Base-by-base conservation (phyloP, 2,329 filamentous ascomycete genomes). In the Aspergillus floridensis region DNA sequence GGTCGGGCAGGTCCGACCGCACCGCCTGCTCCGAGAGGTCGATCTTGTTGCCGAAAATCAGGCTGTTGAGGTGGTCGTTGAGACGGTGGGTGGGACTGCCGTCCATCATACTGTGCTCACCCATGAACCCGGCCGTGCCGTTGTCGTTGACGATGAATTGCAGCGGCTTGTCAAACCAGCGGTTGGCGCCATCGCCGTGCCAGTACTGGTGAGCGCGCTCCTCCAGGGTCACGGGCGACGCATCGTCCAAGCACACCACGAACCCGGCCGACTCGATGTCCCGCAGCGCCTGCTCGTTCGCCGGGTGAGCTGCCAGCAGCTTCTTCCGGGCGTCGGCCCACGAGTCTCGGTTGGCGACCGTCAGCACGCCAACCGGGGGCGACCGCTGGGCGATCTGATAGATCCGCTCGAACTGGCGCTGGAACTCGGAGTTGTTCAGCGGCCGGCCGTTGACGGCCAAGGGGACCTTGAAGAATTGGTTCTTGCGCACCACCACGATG, bases 51-150 rank as follows among this genome's bases (percentile, higher is more conserved):
- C 89, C 88, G 79, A 96, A 93, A 76, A 98, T 97, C 71, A 91
- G 85, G 74, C 90, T 87, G 80, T 93, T 96, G 73, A 96, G 85
- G 72, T 92, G 95, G 83, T 99, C 95, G 77, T 97, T 99, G 16
- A 99, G 65, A 46, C 96, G 89, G 79, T 98, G 95, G 2, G 96
- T 99, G 1, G 96, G 93, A 6, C 95, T 99, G 65, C 96, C 95
- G 74, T 99, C 95, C 96, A 99, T 99, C 95, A 99, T 98, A 70
- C 91, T 96, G 84, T 99, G 95, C 80, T 99, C 95, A 72, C 95
- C 95, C 84, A 92, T 93, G 84, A 99, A 99, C 62, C 95, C 95
- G 2, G 95, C 90, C 7, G 95, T 96, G 68, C 95, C 95, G 76
- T 99, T 99, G 75, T 99, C 93, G 77, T 96, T 97, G 80, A 99